Percentiles rank a stretch among this genome's conserved stretches.
Evolutionary conservation across 176 grass and related monocot species (phyloP).

Genomic region (Coix lacrymajobi): DNA sequence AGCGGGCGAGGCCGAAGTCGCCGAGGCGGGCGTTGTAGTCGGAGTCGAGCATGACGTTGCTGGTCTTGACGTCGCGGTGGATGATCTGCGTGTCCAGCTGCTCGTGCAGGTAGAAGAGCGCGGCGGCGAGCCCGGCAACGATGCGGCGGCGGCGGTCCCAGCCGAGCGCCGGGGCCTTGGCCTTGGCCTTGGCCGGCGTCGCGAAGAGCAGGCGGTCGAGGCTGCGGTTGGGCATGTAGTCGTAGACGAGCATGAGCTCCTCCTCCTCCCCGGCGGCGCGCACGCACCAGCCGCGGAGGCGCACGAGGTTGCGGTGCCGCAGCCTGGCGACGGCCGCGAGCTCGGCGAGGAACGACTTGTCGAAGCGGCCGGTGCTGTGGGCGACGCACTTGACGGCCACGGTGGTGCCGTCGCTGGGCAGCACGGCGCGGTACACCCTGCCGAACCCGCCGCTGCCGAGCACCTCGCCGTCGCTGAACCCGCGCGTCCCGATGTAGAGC

Average conservation of each 20-base stretch:
- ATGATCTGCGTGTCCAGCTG: conserved; percentile 95
- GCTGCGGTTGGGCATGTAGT: conserved; percentile 96
- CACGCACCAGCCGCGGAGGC: conserved; percentile 80
- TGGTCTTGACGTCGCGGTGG: conserved; percentile 89
- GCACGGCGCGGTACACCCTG: conserved; percentile 62
- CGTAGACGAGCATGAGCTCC: conserved; percentile 80
- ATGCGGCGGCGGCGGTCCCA: conserved; percentile 63
- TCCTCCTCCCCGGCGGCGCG: conserved; percentile 41
- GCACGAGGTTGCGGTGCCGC: conserved; percentile 80
- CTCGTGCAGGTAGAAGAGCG: conserved; percentile 84
- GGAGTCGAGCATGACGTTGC: conserved; percentile 93
- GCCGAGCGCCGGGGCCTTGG: conserved; percentile 2
- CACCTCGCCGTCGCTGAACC: conserved; percentile 68
- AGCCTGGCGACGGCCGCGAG: conserved; percentile 70
- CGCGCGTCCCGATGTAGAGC: conserved; percentile 76
- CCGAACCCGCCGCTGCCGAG: conserved; percentile 85
- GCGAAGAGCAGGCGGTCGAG: conserved; percentile 78
- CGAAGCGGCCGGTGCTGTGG: conserved; percentile 45
- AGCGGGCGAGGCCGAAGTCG: conserved; percentile 85
- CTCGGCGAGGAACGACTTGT: conserved; percentile 83
- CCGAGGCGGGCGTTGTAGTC: conserved; percentile 87
- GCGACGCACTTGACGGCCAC: conserved; percentile 86
- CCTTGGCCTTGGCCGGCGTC: background rate
- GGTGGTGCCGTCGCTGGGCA: conserved; percentile 69
- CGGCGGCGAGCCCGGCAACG: conserved; percentile 57